These are phyloP conservation scores for Dothideomycetidae sp. DNA, from an alignment of 2,329 filamentous ascomycete genomes.

Conservation along the genomic window DNA sequence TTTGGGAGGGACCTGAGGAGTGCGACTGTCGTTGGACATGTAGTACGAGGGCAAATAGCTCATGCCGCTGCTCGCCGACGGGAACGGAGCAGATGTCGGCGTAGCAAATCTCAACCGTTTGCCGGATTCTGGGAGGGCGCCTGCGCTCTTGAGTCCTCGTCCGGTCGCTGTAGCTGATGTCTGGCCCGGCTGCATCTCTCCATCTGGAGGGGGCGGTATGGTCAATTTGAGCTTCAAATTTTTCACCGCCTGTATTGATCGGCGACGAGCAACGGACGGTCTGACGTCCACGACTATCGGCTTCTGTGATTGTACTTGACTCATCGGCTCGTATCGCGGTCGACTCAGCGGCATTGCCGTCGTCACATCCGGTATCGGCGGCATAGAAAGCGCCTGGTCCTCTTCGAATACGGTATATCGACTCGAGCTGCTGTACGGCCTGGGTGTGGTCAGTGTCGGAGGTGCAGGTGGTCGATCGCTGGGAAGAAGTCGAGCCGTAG, in stretches of 20 bases:
- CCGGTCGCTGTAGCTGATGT: neutral
- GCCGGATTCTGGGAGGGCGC: neutral
- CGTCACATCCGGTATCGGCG: too few species aligned
- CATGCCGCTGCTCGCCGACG: constrained; percentile 12
- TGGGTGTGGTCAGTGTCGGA: constrained; percentile 10
- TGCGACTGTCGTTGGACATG: constrained; percentile 18
- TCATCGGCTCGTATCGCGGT: constrained; percentile 10
- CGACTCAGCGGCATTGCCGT: constrained; percentile 9
- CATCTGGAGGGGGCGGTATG: constrained; percentile 11
- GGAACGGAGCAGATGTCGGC: constrained; percentile 7
- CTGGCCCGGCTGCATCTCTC: constrained; percentile 8
- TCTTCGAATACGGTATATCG: constrained; percentile 23
- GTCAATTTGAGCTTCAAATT: constrained; percentile 11
- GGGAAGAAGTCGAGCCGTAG: constrained; percentile 21
- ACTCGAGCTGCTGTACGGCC: constrained; percentile 14
- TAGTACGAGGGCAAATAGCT: constrained; percentile 21
- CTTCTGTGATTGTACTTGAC: constrained; percentile 4
- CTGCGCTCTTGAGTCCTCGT: neutral
- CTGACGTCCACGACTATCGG: constrained; percentile 8
- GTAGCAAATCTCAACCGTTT: neutral
- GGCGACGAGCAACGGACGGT: neutral
- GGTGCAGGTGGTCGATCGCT: constrained; percentile 16
- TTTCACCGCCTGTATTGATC: neutral
- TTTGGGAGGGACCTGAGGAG: constrained; percentile 12
- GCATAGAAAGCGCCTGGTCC: too few species aligned